Percentiles rank a stretch among this genome's conserved stretches.
These are phyloP conservation scores for Podospora tetraspora DNA, from an alignment of 495 filamentous ascomycete species.

Conservation along the genomic window DNA sequence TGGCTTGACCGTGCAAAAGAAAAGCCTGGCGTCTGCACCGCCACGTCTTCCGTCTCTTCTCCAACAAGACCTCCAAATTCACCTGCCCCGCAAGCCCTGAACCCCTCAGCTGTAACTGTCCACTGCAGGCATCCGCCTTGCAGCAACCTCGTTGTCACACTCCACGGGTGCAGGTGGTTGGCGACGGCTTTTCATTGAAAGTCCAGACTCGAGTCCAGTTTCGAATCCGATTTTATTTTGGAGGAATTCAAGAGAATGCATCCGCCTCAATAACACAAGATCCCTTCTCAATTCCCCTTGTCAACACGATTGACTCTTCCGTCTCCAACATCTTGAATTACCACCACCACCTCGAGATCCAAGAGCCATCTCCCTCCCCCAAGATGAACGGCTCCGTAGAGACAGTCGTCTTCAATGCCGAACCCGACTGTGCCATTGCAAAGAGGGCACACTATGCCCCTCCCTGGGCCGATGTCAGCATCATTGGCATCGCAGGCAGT, in stretches of 20 bases:
- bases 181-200: neutral
- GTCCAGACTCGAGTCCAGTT: neutral
- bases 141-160: neutral
- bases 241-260: neutral
- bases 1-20: neutral
- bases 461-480: conserved; percentile 89
- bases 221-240: neutral
- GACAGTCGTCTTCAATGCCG: conserved; percentile 12
- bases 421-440: conserved; percentile 34
- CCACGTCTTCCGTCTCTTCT: neutral
- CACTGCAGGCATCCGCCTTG: neutral
- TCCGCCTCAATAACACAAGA: neutral
- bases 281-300: neutral
- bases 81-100: neutral
- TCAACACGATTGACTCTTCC: neutral
- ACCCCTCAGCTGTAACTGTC: neutral
- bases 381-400: conserved; percentile 8
- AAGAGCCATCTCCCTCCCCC: neutral
- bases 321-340: neutral
- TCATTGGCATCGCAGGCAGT: conserved; percentile 93
- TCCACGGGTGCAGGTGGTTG: neutral
- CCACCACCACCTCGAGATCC: neutral
- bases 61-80: neutral
- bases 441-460: conserved; percentile 71
- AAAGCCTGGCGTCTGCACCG: neutral